These are phyloP conservation scores for Hypomontagnella monticulosa DNA, from an alignment of 495 filamentous ascomycete genomes.

Conservation along the genomic window DNA sequence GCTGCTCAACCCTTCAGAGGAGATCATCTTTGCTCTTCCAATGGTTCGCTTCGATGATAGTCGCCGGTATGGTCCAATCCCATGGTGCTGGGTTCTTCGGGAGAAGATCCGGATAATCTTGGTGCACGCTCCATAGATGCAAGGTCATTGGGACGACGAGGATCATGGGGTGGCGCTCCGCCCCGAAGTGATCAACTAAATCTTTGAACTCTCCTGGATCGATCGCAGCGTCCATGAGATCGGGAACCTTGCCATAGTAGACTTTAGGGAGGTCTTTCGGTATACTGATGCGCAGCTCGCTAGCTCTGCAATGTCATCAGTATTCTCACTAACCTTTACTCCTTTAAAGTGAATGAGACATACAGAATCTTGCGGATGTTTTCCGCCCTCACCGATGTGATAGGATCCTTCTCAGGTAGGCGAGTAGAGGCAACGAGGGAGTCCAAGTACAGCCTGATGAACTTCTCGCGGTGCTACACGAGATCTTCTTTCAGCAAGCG, in stretches of 20 bases:
- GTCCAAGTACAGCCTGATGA: conserved; percentile 32
- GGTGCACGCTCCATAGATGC: conserved; percentile 34
- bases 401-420: conserved; percentile 27
- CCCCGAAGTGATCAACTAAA: conserved; percentile 31
- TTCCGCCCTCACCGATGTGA: conserved; percentile 5
- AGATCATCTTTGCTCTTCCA: conserved; percentile 35
- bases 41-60: conserved; percentile 35
- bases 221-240: conserved; percentile 24
- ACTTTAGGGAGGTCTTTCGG: conserved; percentile 29
- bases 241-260: conserved; percentile 32
- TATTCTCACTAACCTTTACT: neutral
- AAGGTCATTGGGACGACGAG: conserved; percentile 35
- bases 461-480: conserved; percentile 38
- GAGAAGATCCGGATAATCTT: conserved; percentile 37
- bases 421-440: conserved; percentile 26
- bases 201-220: conserved; percentile 29
- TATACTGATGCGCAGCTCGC: conserved; percentile 29
- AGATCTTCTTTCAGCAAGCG: conserved; percentile 28
- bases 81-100: conserved; percentile 37
- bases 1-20: conserved; percentile 2
- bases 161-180: conserved; percentile 35
- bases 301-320: conserved; percentile 16
- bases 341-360: neutral
- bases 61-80: conserved; percentile 38
- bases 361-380: conserved; percentile 26